Base-by-base conservation (phyloP, 2,329 filamentous ascomycete genomes). In the Trichophyton mentagrophytes region DNA sequence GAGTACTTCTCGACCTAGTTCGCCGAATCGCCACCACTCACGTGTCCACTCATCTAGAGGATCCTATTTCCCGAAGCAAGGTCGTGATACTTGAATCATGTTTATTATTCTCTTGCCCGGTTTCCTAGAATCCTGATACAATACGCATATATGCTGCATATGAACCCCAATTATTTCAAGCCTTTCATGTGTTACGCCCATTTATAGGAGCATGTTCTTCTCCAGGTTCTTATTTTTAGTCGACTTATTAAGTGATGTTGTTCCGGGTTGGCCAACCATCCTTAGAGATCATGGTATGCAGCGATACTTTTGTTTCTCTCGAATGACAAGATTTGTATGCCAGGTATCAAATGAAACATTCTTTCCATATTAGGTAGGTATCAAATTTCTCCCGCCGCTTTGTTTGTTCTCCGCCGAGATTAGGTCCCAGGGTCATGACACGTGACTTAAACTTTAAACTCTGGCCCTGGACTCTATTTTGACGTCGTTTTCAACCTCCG, bases 1-100 rank as follows among this genome's bases (percentile, higher is more conserved):
- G 55, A 80, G 80, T 1, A 81, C 81, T 9, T 83, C 81, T 1
- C 72, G 78, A 47, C 79, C 80, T 11, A 73, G 71, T 7, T 80
- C 79, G 3, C 67, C 70, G 61, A 57, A 55, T n/a, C 67, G 60
- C 15, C 76, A 78, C 56, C 74, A 79, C 60, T 69, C 73, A 3
- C 71, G 77, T 58, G 66, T 72, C 9, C 73, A 74, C 49, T 72
- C 75, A 58, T 69, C 70, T 49, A 73, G 75, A 61, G 59, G 64
- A 2, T 60, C 68, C 44, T 77, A 76, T 65, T 77, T 76, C 61
- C 69, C 71, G 25, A 71, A 73, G 49, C 59, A 62, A 22, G 51
- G 53, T 15, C 47, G 33, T 47, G 60, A 64, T 17, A 60, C n/a
- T 27, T 61, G 36, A 38, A 59, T 36, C n/a, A 55, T 55, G 51